Conservation (phyloP, 257 asterid species). For the Jacaranda mimosifolia region DNA sequence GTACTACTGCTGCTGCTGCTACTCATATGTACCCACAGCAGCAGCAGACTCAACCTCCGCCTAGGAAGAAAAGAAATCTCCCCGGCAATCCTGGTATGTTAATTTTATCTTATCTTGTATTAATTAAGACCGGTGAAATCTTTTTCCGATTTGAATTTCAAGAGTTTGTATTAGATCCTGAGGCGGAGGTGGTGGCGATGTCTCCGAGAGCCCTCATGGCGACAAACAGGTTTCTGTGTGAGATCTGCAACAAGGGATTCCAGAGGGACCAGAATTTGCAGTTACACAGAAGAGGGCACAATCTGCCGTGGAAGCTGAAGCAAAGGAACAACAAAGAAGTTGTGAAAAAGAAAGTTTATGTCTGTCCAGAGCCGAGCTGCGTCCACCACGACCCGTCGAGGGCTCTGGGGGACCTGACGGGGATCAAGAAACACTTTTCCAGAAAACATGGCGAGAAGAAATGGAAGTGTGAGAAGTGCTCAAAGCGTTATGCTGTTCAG, state of each 20-base stretch:
- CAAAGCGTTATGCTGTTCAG: conserved; percentile 77
- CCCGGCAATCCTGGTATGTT: conserved; percentile 78
- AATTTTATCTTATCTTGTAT: no score
- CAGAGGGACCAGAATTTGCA: conserved; percentile 81
- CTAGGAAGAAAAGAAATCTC: conserved; percentile 72
- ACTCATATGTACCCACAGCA: conserved; percentile 23
- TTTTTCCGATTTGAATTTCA: no score
- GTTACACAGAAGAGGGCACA: conserved; percentile 77
- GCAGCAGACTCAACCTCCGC: conserved; percentile 46
- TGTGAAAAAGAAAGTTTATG: conserved; percentile 63
- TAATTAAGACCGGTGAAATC: no score
- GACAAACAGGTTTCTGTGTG: conserved; percentile 75
- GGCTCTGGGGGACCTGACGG: conserved; percentile 77
- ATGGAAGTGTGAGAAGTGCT: conserved; percentile 80
- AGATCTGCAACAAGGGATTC: conserved; percentile 79
- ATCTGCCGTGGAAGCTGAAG: conserved; percentile 81
- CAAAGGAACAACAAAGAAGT: conserved; percentile 62
- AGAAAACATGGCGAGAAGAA: conserved; percentile 85
- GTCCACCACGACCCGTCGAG: conserved; percentile 73
- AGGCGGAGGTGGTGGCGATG: conserved; percentile 72
- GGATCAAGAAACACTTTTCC: conserved; percentile 71
- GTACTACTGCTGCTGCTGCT: neutral
- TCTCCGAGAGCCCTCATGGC: conserved; percentile 74
- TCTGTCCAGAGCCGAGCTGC: conserved; percentile 74
- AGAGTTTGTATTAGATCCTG: conserved; percentile 54